Conservation (phyloP, 2,329 filamentous ascomycete genomes). For the Colletotrichum sansevieriae region DNA sequence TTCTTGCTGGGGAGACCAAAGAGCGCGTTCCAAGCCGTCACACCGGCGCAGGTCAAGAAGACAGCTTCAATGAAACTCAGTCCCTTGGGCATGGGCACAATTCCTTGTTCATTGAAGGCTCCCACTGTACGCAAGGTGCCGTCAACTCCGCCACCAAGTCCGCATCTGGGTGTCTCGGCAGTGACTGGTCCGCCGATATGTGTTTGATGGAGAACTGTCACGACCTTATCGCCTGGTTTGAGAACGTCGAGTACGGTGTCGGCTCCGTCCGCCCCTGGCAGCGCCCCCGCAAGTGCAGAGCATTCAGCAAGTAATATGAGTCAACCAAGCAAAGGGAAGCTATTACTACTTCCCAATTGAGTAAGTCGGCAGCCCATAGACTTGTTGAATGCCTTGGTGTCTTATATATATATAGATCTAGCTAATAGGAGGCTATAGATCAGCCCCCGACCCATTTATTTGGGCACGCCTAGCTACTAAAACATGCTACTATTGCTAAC, state of each 20-base stretch:
- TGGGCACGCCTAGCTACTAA: too few relatives aligned
- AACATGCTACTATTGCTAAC: too few relatives aligned
- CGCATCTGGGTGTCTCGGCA: slow-evolving; percentile 52
- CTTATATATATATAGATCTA: too few relatives aligned
- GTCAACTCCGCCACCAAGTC: slow-evolving; percentile 44
- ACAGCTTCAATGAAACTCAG: slow-evolving; percentile 68
- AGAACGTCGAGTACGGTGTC: slow-evolving; percentile 64
- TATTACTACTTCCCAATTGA: too few relatives aligned
- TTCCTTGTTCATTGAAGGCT: slow-evolving; percentile 61
- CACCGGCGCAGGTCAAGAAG: slow-evolving; percentile 66
- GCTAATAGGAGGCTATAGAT: too few relatives aligned
- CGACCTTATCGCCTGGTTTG: slow-evolving; percentile 63
- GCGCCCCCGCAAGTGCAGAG: too few relatives aligned
- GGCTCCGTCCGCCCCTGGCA: slow-evolving; percentile 63
- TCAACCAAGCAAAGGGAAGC: too few relatives aligned
- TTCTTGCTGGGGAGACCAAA: slow-evolving; percentile 61
- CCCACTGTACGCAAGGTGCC: slow-evolving; percentile 50
- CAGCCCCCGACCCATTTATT: too few relatives aligned
- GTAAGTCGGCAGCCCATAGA: too few relatives aligned
- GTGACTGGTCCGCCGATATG: slow-evolving; percentile 55
- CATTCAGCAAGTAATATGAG: too few relatives aligned
- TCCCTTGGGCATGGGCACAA: slow-evolving; percentile 69
- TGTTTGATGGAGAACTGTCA: slow-evolving; percentile 47
- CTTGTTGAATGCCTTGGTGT: too few relatives aligned
- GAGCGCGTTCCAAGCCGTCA: slow-evolving; percentile 71